Conservation (phyloP, 257 asterid genomes). For the Lycium barbarum region DNA sequence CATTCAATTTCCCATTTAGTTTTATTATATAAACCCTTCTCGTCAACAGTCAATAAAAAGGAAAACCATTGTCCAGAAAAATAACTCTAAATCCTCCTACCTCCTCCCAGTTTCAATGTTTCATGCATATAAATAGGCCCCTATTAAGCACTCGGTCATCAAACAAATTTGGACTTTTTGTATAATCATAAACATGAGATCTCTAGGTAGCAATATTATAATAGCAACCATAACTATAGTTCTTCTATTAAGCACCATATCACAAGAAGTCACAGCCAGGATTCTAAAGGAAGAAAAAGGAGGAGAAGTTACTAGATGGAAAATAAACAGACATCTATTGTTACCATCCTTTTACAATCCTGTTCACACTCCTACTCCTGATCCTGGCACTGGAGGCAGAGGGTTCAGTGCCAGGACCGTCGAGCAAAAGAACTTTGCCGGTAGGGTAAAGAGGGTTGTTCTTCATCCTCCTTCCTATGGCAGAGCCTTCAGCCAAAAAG, state of each 20-base stretch:
- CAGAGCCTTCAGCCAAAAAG: no score
- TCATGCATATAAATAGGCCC: not conserved
- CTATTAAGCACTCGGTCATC: not conserved
- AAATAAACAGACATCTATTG: not conserved
- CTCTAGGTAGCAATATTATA: not conserved
- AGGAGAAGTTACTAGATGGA: not conserved
- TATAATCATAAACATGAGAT: not conserved
- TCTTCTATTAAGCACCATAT: conserved; percentile 26
- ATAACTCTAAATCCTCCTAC: not conserved
- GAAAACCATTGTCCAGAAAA: not conserved
- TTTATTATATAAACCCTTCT: not conserved
- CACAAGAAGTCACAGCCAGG: conserved; percentile 26
- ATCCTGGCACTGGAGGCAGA: conserved; percentile 44
- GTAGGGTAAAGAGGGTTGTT: not conserved
- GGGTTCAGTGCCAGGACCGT: conserved; percentile 29
- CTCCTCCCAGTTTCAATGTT: not conserved
- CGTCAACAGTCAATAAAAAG: conserved; percentile 18
- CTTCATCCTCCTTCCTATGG: conserved; percentile 34
- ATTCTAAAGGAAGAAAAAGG: not conserved
- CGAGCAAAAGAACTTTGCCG: conserved; percentile 51
- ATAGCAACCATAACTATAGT: not conserved
- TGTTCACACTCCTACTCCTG: conserved; percentile 33
- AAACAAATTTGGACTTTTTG: not conserved
- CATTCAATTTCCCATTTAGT: not conserved
- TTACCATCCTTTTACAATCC: conserved; percentile 17